Evolutionary conservation across 2,329 filamentous ascomycete genomes (phyloP).

Genomic region (Chalara sp.): DNA sequence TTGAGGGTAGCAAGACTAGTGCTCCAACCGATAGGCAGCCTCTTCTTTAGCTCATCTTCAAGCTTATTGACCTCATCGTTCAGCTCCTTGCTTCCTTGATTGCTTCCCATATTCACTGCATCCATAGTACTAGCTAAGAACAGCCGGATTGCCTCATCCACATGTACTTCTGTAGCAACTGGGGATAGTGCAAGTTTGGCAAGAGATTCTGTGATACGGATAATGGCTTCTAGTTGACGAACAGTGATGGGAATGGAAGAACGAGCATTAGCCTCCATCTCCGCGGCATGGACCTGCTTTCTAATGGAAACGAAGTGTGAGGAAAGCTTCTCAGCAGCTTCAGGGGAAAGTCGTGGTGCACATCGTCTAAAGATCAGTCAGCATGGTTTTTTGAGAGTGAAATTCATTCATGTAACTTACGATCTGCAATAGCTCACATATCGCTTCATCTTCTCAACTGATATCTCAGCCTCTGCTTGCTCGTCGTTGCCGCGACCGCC

Average conservation of each 20-base stretch:
- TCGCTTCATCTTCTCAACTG: slow-evolving; percentile 93
- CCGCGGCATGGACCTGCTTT: slow-evolving; percentile 84
- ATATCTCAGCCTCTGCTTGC: slow-evolving; percentile 77
- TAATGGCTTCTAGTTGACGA: slow-evolving; percentile 92
- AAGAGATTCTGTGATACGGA: slow-evolving; percentile 92
- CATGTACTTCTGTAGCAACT: slow-evolving; percentile 82
- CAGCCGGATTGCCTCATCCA: slow-evolving; percentile 93
- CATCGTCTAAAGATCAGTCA: slow-evolving; percentile 57
- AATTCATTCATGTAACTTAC: slow-evolving; percentile 39
- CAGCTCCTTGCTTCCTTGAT: slow-evolving; percentile 76
- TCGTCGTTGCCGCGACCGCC: slow-evolving; percentile 78
- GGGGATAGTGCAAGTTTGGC: slow-evolving; percentile 85
- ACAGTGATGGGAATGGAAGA: slow-evolving; percentile 97
- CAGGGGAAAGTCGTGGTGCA: slow-evolving; percentile 80
- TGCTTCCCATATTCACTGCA: slow-evolving; percentile 84
- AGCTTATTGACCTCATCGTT: slow-evolving; percentile 66
- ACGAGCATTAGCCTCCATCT: slow-evolving; percentile 81
- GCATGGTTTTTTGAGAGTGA: background rate
- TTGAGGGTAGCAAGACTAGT: slow-evolving; percentile 81
- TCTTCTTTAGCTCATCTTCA: slow-evolving; percentile 18
- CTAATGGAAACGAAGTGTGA: slow-evolving; percentile 97
- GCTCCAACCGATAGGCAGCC: slow-evolving; percentile 91
- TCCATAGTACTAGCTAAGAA: slow-evolving; percentile 98
- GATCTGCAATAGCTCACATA: slow-evolving; percentile 97
- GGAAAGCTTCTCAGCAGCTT: slow-evolving; percentile 91